A percentile compares a stretch with the other conserved stretches of the same genome.
phyloP scores from a whole-genome alignment of 768 basidiomycete species.

The Podaxis sp. region DNA sequence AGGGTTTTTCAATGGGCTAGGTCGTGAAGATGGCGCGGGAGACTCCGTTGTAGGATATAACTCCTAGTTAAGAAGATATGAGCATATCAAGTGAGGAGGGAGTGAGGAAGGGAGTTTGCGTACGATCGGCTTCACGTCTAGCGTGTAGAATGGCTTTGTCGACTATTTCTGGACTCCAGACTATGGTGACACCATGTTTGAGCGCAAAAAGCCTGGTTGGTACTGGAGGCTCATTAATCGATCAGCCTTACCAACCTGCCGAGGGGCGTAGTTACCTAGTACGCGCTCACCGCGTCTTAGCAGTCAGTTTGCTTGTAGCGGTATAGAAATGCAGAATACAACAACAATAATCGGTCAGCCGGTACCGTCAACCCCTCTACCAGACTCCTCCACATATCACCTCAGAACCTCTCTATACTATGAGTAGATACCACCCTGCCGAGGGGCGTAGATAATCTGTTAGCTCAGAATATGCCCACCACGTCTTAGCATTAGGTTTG shows the following conservation, averaged over 20 bases:
- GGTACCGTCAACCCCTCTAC: too few species aligned
- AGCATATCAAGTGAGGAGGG: not conserved
- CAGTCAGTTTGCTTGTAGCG: too few species aligned
- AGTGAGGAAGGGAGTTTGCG: constrained; percentile 26
- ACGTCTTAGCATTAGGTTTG: too few species aligned
- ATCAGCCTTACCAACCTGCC: not conserved
- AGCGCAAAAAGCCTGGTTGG: constrained; percentile 84
- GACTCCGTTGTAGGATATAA: constrained; percentile 83
- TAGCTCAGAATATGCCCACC: too few species aligned
- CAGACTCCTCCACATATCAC: too few species aligned
- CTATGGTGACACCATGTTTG: constrained; percentile 89
- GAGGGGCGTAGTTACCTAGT: too few species aligned
- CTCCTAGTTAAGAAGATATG: constrained; percentile 47
- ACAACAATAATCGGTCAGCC: too few species aligned
- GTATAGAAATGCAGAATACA: too few species aligned
- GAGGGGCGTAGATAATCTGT: too few species aligned
- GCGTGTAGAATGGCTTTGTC: constrained; percentile 93
- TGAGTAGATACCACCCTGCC: too few species aligned
- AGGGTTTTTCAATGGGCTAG: constrained; percentile 93
- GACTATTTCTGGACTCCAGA: constrained; percentile 96
- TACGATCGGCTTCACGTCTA: constrained; percentile 85
- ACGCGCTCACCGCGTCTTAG: too few species aligned
- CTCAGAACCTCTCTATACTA: too few species aligned
- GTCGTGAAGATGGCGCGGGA: constrained; percentile 85
- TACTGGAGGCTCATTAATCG: constrained; percentile 44